Conservation (phyloP, 306 rosid genomes). For the Amphicarpaea edgeworthii region DNA sequence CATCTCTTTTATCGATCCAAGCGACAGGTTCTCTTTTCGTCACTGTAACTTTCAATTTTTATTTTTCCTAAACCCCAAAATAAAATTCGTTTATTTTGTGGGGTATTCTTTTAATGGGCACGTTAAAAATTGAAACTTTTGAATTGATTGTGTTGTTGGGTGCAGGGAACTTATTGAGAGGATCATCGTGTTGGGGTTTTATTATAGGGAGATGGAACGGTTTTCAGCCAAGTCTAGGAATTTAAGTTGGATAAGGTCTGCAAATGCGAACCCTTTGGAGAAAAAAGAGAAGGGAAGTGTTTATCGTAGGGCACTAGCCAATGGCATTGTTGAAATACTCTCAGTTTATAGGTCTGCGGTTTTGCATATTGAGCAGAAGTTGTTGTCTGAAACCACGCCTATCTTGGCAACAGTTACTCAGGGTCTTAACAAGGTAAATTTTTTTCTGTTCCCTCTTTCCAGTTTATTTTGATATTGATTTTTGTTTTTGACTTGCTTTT, state of each 20-base stretch:
- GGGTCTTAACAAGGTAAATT: constrained; percentile 86
- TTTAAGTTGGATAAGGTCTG: constrained; percentile 89
- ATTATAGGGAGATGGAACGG: constrained; percentile 88
- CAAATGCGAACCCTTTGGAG: constrained; percentile 50
- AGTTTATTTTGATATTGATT: constrained; percentile 16
- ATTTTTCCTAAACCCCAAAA: constrained; percentile 30
- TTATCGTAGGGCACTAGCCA: constrained; percentile 88
- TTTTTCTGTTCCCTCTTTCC: not conserved
- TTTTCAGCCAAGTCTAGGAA: constrained; percentile 82
- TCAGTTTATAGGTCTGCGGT: constrained; percentile 85
- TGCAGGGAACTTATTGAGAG: constrained; percentile 90
- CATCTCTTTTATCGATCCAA: constrained; percentile 84
- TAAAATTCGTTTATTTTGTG: not conserved
- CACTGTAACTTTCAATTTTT: constrained; percentile 19
- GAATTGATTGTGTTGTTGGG: constrained; percentile 43
- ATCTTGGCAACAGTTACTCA: constrained; percentile 87
- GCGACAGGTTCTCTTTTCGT: constrained; percentile 81
- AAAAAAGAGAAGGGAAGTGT: constrained; percentile 69
- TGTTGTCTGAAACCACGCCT: constrained; percentile 83
- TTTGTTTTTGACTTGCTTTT: constrained; percentile 14
- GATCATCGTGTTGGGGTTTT: constrained; percentile 85
- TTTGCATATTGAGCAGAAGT: constrained; percentile 85
- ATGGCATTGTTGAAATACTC: constrained; percentile 90
- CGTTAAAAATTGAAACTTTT: constrained; percentile 8
- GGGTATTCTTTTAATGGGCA: not conserved